Evolutionary conservation across 2,329 filamentous ascomycete species (phyloP).

Genomic region (Penicillium nordicum): DNA sequence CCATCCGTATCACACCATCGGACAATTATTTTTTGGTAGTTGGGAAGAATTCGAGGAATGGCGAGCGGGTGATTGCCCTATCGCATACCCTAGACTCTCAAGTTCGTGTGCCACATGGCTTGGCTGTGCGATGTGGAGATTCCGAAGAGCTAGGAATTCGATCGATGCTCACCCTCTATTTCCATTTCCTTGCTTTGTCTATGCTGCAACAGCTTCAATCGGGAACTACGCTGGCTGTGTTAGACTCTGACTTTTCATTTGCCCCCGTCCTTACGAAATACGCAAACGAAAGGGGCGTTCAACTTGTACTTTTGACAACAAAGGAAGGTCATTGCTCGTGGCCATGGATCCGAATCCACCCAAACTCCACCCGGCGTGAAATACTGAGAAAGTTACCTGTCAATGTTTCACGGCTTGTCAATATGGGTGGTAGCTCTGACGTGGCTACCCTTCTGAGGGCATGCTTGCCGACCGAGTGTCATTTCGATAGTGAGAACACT

Average conservation of each 20-base stretch:
- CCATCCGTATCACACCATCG: slow-evolving; percentile 7
- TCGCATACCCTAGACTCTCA: slow-evolving; percentile 13
- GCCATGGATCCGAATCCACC: slow-evolving; percentile 20
- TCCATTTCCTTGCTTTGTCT: slow-evolving; percentile 11
- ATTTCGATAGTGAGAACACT: slow-evolving; percentile 12
- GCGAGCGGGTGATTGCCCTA: slow-evolving; percentile 9
- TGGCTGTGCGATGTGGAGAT: not conserved
- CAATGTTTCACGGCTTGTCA: slow-evolving; percentile 9
- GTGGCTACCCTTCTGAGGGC: slow-evolving; percentile 1
- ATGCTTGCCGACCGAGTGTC: slow-evolving; percentile 7
- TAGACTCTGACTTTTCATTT: slow-evolving; percentile 21
- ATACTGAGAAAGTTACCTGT: slow-evolving; percentile 9
- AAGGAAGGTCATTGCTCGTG: slow-evolving; percentile 2
- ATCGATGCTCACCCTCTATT: slow-evolving; percentile 15
- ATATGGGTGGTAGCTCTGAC: not conserved
- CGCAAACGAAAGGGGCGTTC: slow-evolving; percentile 10
- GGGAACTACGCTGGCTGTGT: slow-evolving; percentile 12
- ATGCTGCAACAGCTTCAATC: slow-evolving; percentile 6
- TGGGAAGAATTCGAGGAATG: slow-evolving; percentile 3
- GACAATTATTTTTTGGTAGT: slow-evolving; percentile 14
- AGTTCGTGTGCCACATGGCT: slow-evolving; percentile 7
- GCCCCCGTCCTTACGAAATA: slow-evolving; percentile 10
- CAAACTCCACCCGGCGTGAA: slow-evolving; percentile 13
- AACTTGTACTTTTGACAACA: slow-evolving; percentile 18
- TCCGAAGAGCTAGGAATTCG: slow-evolving; percentile 4